Base-by-base conservation (phyloP, 1,284 basidiomycete species). In the Phellinidium pouzarii region DNA sequence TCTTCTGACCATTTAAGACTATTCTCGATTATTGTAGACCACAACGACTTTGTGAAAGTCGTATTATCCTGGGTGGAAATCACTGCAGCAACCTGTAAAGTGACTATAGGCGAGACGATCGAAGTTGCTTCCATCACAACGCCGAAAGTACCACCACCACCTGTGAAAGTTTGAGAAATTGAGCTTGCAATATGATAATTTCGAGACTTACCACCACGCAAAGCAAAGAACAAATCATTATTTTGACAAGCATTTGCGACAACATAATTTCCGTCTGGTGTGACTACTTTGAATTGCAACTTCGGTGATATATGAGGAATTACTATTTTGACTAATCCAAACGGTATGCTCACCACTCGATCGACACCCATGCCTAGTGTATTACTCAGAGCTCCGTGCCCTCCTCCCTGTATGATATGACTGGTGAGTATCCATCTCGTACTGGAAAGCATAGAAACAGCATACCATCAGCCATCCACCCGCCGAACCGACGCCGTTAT, bases 261-360 rank as follows among this genome's bases (percentile, higher is more conserved):
- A 14, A 67, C 61, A 46, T 64, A 60, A 31, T 64, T 31, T 0
- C 72, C 73, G 52, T 71, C 69, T 3, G 72, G 69, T 2, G 71
- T 73, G 2, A 75, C 71, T 9, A 74, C 61, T 51, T 69, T 69
- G 66, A 67, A 71, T 54, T 73, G 62, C 3, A 73, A 63, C 68
- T 71, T 42, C 3, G 17, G 19, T 19, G 17, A 1, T 20, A 3
- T 27, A 14, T 11, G 3, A 14, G 14, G 14, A 34, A 11, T 34
- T 34, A 48, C 8, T 12, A 12, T 12, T 19, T 17, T 25, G 17
- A 26, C 19, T 46, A 25, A 12, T 36, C 62, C 3, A 34, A 34
- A 64, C 17, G 14, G 31, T 34, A 14, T 3, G 22, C 38, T 58
- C 31, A 71, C 68, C 8, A 71, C 70, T 34, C 72, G 67, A 58